Conservation (phyloP, 257 asterid genomes). For the Datura wrightii region DNA sequence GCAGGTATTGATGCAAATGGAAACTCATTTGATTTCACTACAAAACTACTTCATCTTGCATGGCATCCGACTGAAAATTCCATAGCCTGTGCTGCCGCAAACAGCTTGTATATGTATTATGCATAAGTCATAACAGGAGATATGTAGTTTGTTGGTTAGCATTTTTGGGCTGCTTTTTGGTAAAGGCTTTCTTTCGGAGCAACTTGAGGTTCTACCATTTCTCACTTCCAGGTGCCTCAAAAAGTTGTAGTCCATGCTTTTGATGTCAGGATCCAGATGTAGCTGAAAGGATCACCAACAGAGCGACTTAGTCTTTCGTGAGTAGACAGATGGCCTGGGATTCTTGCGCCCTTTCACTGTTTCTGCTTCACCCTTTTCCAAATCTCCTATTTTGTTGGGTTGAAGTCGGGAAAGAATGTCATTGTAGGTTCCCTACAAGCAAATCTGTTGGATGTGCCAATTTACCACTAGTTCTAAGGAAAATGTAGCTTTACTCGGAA, state of each 20-base stretch:
- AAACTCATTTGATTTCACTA: conserved; percentile 76
- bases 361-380: conserved; percentile 33
- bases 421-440: conserved; percentile 54
- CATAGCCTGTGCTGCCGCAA: conserved; percentile 85
- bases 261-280: conserved; percentile 33
- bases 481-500: conserved; percentile 31
- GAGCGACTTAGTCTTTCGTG: neutral
- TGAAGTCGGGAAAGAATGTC: conserved; percentile 48
- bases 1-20: conserved; percentile 67
- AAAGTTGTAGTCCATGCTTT: conserved; percentile 38
- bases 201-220: conserved; percentile 41
- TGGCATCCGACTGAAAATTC: conserved; percentile 89
- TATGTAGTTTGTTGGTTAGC: conserved; percentile 30
- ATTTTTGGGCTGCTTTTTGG: conserved; percentile 45
- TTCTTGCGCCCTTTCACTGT: conserved; percentile 31
- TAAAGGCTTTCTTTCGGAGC: conserved; percentile 41
- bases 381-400: conserved; percentile 35
- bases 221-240: conserved; percentile 46
- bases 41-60: conserved; percentile 81
- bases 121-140: conserved; percentile 45
- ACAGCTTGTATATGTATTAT: conserved; percentile 83
- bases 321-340: conserved; percentile 25
- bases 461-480: conserved; percentile 32
- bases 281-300: conserved; percentile 36
- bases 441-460: conserved; percentile 41